Percentiles rank a stretch among this genome's conserved stretches.
Conservation (phyloP, 1,139 yeast genomes). For the Magnusiomyces ingens region DNA sequence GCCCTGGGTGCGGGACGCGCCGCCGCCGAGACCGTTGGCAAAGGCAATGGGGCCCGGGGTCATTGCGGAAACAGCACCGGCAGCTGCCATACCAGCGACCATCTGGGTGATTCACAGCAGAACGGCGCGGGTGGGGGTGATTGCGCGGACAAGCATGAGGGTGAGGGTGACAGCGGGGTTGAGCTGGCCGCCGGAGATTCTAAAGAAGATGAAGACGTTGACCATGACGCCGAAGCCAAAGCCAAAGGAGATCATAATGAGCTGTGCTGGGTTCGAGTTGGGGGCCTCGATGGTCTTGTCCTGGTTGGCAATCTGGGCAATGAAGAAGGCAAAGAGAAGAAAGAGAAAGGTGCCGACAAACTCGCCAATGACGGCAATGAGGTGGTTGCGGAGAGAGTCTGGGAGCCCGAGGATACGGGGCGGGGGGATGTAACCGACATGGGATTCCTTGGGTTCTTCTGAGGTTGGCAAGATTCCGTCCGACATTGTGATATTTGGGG, state of each 20-base stretch:
- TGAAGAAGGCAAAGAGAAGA: conserved; percentile 72
- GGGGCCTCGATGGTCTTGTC: conserved; percentile 33
- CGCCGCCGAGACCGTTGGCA: conserved; percentile 68
- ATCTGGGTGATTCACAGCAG: conserved; percentile 63
- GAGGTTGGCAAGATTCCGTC: not conserved
- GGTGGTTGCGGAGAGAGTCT: conserved; percentile 44
- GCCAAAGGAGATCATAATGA: conserved; percentile 78
- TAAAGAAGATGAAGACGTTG: conserved; percentile 64
- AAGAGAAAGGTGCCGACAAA: conserved; percentile 83
- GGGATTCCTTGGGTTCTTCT: conserved; percentile 3
- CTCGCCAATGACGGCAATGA: conserved; percentile 55
- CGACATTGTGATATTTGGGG: not conserved
- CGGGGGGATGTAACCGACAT: conserved; percentile 2
- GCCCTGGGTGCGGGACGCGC: conserved; percentile 67
- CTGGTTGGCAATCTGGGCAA: conserved; percentile 80
- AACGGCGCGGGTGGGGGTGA: conserved; percentile 64
- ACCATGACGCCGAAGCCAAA: conserved; percentile 84
- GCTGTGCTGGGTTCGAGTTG: conserved; percentile 56
- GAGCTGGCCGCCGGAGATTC: conserved; percentile 84
- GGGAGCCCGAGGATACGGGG: conserved; percentile 30
- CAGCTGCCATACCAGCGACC: conserved; percentile 87
- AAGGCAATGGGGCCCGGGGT: conserved; percentile 76
- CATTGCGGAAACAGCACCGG: conserved; percentile 83
- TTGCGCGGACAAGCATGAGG: conserved; percentile 61
- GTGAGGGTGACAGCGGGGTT: conserved; percentile 85